These are phyloP conservation scores for Colletotrichum tamarilloi DNA, from an alignment of 2,329 filamentous ascomycete genomes.

Conservation along the genomic window DNA sequence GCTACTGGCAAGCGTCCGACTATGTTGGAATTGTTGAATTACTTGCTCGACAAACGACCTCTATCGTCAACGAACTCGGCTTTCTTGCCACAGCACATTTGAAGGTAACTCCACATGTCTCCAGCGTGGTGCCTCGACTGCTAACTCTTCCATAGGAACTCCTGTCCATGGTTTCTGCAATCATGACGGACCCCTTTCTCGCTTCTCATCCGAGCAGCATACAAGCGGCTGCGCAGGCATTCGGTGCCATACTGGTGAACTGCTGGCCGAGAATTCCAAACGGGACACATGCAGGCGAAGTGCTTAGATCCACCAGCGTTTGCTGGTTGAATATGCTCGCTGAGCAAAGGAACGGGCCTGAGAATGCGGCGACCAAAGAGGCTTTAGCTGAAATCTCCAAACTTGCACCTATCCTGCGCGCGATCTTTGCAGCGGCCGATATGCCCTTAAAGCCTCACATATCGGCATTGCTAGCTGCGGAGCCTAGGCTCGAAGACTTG, in stretches of 20 bases:
- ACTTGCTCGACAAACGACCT: conserved; percentile 62
- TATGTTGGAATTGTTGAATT: conserved; percentile 67
- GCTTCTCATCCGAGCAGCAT: conserved; percentile 65
- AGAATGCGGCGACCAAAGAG: conserved; percentile 8
- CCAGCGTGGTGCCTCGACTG: not conserved
- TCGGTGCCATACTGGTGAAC: conserved; percentile 69
- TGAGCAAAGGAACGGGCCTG: conserved; percentile 43
- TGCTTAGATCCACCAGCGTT: conserved; percentile 70
- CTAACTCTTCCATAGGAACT: conserved; percentile 61
- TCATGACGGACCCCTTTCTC: conserved; percentile 77
- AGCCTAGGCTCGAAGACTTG: conserved; percentile 39
- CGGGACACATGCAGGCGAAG: conserved; percentile 68
- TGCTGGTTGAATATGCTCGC: conserved; percentile 72
- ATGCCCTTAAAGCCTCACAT: conserved; percentile 44
- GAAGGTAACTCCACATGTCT: conserved; percentile 55
- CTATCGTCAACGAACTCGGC: conserved; percentile 66
- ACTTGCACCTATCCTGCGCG: conserved; percentile 48
- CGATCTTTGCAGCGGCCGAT: conserved; percentile 33
- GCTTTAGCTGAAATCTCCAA: conserved; percentile 49
- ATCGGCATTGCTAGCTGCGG: conserved; percentile 46
- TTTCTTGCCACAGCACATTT: conserved; percentile 75
- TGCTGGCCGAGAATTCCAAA: conserved; percentile 75
- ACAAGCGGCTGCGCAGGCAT: conserved; percentile 59
- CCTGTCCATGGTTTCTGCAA: conserved; percentile 72
- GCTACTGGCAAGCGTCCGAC: conserved; percentile 68